phyloP scores from a whole-genome alignment of 805 yeast genomes.

The Candida stauntonica region DNA sequence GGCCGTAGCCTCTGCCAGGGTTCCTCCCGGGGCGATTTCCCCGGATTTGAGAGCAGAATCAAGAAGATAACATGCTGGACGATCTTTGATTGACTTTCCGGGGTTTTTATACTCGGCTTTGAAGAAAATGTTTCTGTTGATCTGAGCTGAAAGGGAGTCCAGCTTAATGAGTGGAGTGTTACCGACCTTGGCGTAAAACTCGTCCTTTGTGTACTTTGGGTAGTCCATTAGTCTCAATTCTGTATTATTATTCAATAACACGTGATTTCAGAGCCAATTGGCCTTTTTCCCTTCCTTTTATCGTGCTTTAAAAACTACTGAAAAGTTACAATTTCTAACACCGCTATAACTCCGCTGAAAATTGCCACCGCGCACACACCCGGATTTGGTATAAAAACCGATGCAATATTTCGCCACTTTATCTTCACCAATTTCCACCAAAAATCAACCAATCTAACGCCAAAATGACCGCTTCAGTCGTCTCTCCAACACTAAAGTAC shows the following conservation, averaged over 20 bases:
- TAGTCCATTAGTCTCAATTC: conserved; percentile 7
- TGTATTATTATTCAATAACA: neutral
- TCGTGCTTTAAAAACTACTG: too few relatives aligned
- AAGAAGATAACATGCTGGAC: conserved; percentile 71
- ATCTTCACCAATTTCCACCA: too few relatives aligned
- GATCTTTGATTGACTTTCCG: conserved; percentile 79
- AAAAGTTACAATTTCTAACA: too few relatives aligned
- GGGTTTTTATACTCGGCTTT: conserved; percentile 72
- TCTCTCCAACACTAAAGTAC: conserved; percentile 37
- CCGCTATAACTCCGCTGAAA: too few relatives aligned
- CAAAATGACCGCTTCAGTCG: conserved; percentile 14
- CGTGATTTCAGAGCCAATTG: too few relatives aligned
- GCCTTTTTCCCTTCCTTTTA: too few relatives aligned
- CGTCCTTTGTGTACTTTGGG: conserved; percentile 17
- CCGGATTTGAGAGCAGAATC: conserved; percentile 45
- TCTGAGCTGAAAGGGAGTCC: conserved; percentile 52
- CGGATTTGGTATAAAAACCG: too few relatives aligned
- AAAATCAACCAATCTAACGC: neutral
- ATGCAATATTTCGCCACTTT: neutral
- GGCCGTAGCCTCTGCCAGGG: conserved; percentile 76
- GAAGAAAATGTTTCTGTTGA: conserved; percentile 70
- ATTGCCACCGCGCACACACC: too few relatives aligned
- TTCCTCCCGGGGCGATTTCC: conserved; percentile 61
- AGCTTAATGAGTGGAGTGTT: conserved; percentile 69
- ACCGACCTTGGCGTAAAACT: conserved; percentile 40